These are phyloP conservation scores for Arabidopsis hybrid DNA, from an alignment of 441 rosid genomes.

Conservation along the genomic window DNA sequence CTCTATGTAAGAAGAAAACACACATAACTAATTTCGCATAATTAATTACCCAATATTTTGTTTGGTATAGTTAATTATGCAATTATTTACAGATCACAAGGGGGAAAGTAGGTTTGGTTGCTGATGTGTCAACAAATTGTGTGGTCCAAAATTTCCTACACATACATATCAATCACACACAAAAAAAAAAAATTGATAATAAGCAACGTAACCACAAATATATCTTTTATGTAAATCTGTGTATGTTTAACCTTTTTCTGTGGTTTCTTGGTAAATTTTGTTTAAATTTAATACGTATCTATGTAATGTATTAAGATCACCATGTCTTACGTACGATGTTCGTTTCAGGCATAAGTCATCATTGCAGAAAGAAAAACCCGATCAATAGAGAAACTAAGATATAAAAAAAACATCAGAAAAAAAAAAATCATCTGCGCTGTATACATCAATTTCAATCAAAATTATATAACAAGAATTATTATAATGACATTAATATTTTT, in stretches of 20 bases:
- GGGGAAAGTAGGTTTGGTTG: constrained; percentile 36
- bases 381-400: background rate
- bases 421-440: background rate
- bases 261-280: background rate
- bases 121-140: constrained; percentile 28
- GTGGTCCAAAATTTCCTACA: constrained; percentile 40
- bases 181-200: constrained; percentile 16
- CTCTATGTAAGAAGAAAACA: constrained; percentile 31
- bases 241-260: background rate
- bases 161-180: constrained; percentile 30
- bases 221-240: background rate
- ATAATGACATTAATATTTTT: background rate
- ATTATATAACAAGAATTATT: background rate
- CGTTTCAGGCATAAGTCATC: background rate
- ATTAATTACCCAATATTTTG: background rate
- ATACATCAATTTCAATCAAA: background rate
- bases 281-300: constrained; percentile 8
- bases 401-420: background rate
- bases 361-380: background rate
- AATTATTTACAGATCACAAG: constrained; percentile 32
- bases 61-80: background rate
- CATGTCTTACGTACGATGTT: constrained; percentile 8
- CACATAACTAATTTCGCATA: constrained; percentile 18
- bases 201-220: constrained; percentile 6
- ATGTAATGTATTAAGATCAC: background rate